Evolutionary conservation across 495 filamentous ascomycete genomes (phyloP).

Genomic region (Penicillium verhagenii): DNA sequence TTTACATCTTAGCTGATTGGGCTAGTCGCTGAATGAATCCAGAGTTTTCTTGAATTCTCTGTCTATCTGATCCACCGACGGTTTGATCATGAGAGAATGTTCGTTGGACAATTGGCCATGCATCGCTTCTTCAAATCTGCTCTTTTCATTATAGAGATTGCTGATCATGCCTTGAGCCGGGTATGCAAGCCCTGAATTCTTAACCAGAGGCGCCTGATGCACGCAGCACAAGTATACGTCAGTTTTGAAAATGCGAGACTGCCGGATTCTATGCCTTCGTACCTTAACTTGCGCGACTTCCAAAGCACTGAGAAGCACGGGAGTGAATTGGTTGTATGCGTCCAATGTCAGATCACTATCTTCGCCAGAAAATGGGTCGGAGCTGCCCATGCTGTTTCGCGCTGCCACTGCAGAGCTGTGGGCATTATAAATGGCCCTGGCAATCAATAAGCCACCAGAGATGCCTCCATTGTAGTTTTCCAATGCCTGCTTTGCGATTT

Average conservation of each 20-base stretch:
- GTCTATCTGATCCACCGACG: not conserved
- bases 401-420: not conserved
- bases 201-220: not conserved
- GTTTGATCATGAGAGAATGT: not conserved
- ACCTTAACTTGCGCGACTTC: not conserved
- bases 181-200: not conserved
- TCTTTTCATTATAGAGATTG: constrained; percentile 4
- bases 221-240: too few relatives aligned
- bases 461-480: not conserved
- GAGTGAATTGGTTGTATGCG: not conserved
- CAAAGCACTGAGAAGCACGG: not conserved
- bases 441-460: not conserved
- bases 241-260: not conserved
- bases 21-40: not conserved
- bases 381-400: not conserved
- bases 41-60: not conserved
- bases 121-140: not conserved
- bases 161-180: not conserved
- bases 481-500: not conserved
- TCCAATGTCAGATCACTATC: not conserved
- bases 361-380: not conserved
- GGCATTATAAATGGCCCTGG: not conserved
- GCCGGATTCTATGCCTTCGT: not conserved
- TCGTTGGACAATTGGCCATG: constrained; percentile 4
- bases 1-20: too few relatives aligned